Base-by-base conservation (phyloP, 106 monocot species). In the Acanthochlamys bracteata region DNA sequence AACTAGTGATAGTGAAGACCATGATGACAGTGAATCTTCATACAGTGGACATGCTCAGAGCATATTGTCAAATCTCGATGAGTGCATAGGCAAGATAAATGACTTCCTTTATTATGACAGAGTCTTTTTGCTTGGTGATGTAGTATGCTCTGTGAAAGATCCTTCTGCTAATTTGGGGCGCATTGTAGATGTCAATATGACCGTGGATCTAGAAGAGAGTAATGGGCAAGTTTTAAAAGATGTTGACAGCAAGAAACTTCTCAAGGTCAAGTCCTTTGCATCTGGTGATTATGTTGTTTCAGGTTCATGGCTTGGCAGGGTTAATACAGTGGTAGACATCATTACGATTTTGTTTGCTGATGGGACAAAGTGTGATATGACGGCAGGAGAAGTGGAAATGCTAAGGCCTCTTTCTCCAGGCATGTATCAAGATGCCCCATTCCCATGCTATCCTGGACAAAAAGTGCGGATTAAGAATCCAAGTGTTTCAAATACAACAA, bases 281-380 rank as follows among this genome's bases (percentile, higher is more conserved):
- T 40, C 66, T 41, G 87, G 87, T 7, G 87, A 96, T 53, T 83
- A 82, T 66, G 89, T 96, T 42, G 62, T 88, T 60, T 59, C 71
- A 59, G 87, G 84, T 12, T 65, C 75, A 64, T 96, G 95, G 95
- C 75, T 96, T 74, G 95, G 95, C 42, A 76, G 72, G 65, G 82
- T 96, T 41, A 60, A 67, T 4, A 68, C 47, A 62, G 78, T 85
- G 55, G 60, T 71, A 70, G 78, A 88, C 68, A 24, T 68, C 43
- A 78, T 96, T 21, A 80, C 86, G 19, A 40, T 96, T 42, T 9
- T 90, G 56, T 78, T 84, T 63, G 77, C 72, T 78, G 82, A 96
- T 65, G 90, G 95, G 25, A 56, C 76, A 43, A 84, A 69, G 55
- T 84, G 82, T 67, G 75, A 87, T 70, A 67, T 90, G 49, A 69